Evolutionary conservation across 2,329 filamentous ascomycete genomes (phyloP).

Genomic region (Fusarium buharicum): DNA sequence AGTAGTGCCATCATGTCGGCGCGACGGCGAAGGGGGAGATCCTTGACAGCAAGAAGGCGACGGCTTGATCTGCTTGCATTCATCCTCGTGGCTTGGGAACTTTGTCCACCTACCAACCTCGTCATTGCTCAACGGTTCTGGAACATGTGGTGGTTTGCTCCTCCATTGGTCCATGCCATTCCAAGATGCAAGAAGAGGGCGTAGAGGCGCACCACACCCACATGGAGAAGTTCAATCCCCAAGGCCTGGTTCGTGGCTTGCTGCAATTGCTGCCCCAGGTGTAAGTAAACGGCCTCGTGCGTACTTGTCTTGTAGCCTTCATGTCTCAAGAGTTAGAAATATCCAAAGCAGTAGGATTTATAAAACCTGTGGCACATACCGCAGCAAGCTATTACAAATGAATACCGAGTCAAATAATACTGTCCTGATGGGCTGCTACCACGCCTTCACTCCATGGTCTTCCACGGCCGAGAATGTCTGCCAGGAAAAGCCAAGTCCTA

Average conservation of each 20-base stretch:
- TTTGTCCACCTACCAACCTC: slow-evolving; percentile 16
- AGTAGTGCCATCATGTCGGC: slow-evolving; percentile 19
- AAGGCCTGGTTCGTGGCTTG: slow-evolving; percentile 33
- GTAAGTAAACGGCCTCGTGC: slow-evolving; percentile 13
- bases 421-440: neutral
- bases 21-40: slow-evolving; percentile 9
- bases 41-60: slow-evolving; percentile 4
- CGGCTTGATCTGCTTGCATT: slow-evolving; percentile 31
- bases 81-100: slow-evolving; percentile 35
- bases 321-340: no score
- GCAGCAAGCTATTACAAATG: neutral
- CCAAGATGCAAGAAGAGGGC: slow-evolving; percentile 25
- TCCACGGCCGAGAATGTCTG: neutral
- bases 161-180: slow-evolving; percentile 12
- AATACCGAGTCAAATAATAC: slow-evolving; percentile 5
- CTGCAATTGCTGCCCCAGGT: slow-evolving; percentile 23
- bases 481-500: neutral
- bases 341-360: neutral
- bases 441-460: neutral
- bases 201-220: slow-evolving; percentile 26
- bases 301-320: neutral
- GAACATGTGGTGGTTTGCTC: slow-evolving; percentile 18
- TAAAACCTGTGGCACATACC: no score
- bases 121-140: slow-evolving; percentile 35
- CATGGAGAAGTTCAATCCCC: slow-evolving; percentile 29